Evolutionary conservation across 2,329 filamentous ascomycete genomes (phyloP).

Genomic region (Hymenoscyphus linearis): DNA sequence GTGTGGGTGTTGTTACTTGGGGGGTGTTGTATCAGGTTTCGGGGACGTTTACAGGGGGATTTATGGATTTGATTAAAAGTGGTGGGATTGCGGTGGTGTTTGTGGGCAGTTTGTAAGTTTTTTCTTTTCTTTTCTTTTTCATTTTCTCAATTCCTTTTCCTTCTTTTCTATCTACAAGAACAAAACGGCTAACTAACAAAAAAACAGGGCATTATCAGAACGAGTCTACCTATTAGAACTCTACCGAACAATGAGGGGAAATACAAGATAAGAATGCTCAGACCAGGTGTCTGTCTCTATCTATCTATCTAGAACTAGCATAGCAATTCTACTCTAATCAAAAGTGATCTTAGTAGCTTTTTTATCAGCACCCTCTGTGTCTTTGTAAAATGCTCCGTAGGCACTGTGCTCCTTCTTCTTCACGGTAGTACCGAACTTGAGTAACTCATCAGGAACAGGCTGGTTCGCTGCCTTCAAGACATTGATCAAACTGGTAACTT

Average conservation of each 20-base stretch:
- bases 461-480: conserved; percentile 92
- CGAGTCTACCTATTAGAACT: conserved; percentile 48
- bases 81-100: conserved; percentile 47
- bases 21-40: conserved; percentile 35
- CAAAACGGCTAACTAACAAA: conserved; percentile 9
- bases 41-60: conserved; percentile 23
- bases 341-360: conserved; percentile 89
- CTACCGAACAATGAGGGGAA: conserved; percentile 40
- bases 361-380: conserved; percentile 69
- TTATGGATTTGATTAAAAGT: conserved; percentile 39
- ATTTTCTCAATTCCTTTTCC: not conserved
- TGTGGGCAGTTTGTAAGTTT: conserved; percentile 54
- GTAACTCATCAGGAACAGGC: conserved; percentile 77
- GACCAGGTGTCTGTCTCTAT: conserved; percentile 5
- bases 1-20: conserved; percentile 41
- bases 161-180: conserved; percentile 14
- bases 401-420: conserved; percentile 98
- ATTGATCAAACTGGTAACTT: conserved; percentile 69
- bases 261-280: conserved; percentile 10
- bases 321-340: conserved; percentile 43
- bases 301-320: too few species aligned
- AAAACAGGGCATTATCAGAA: conserved; percentile 47
- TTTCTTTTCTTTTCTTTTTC: not conserved
- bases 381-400: conserved; percentile 94
- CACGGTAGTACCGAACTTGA: conserved; percentile 96